phyloP scores from a whole-genome alignment of 2,329 filamentous ascomycete species.

The Calonectria multiphialidica region DNA sequence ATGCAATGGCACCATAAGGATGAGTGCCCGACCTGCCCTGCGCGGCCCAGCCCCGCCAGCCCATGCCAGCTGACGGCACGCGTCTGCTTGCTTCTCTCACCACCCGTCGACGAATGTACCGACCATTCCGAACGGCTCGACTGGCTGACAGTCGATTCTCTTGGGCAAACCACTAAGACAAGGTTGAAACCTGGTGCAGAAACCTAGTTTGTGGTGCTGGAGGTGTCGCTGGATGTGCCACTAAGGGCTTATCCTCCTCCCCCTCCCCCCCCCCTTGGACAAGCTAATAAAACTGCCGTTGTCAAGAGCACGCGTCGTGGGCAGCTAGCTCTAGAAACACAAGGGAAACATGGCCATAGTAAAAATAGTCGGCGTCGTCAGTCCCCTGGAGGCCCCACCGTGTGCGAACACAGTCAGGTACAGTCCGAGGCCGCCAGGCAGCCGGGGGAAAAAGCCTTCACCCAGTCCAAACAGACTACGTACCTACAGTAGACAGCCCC shows the following conservation, averaged over 20 bases:
- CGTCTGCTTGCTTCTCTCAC: neutral
- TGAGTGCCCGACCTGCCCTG: constrained; percentile 1
- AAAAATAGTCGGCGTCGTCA: constrained; percentile 3
- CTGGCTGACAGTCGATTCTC: neutral
- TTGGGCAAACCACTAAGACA: neutral
- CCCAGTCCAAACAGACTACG: neutral
- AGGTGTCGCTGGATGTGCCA: neutral
- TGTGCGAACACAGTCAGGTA: constrained; percentile 14
- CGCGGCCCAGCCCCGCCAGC: constrained; percentile 5
- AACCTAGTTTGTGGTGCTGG: neutral
- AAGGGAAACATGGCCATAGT: neutral
- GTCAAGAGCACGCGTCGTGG: constrained; percentile 5
- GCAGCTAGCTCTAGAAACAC: neutral
- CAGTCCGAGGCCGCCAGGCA: constrained; percentile 10
- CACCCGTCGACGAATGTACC: constrained; percentile 5
- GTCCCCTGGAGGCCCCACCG: neutral
- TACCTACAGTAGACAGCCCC: neutral
- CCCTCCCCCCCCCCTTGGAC: neutral
- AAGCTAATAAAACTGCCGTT: constrained; percentile 4
- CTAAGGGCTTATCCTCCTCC: neutral
- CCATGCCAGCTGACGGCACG: constrained; percentile 1
- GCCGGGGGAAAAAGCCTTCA: neutral
- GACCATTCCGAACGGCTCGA: neutral
- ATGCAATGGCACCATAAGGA: neutral
- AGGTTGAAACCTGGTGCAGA: constrained; percentile 4